Conservation (phyloP, 108 stramenopile species). For the Cyclotella sp. region DNA sequence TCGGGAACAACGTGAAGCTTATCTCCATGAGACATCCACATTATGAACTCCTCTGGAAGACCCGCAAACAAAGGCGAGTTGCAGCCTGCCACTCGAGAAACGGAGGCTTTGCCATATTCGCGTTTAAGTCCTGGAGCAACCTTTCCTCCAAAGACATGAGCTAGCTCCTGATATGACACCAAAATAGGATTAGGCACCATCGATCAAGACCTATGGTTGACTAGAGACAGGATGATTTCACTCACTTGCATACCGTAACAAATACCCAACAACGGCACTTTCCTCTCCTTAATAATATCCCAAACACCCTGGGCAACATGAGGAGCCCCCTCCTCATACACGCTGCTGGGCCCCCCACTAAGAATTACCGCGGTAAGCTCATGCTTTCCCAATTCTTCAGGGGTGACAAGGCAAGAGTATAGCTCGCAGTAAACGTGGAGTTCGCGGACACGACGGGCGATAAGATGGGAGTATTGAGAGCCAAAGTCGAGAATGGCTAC, state of each 20-base stretch:
- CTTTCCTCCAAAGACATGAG: constrained; percentile 89
- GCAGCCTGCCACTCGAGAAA: constrained; percentile 72
- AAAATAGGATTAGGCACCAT: neutral
- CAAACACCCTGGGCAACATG: constrained; percentile 95
- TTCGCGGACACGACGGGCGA: constrained; percentile 98
- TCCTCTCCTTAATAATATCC: constrained; percentile 85
- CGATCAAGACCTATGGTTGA: neutral
- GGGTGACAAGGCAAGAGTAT: constrained; percentile 92
- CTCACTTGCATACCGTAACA: constrained; percentile 96
- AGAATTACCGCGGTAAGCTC: constrained; percentile 93
- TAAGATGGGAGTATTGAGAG: constrained; percentile 98
- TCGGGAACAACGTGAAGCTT: constrained; percentile 88
- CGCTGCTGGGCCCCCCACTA: constrained; percentile 92
- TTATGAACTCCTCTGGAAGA: constrained; percentile 81
- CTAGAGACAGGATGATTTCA: neutral
- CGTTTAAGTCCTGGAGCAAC: constrained; percentile 91
- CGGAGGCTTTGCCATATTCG: constrained; percentile 96
- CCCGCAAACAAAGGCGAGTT: constrained; percentile 77
- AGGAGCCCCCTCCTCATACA: constrained; percentile 95
- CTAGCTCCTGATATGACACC: constrained; percentile 59
- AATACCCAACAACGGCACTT: constrained; percentile 95
- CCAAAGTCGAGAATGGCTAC: constrained; percentile 99
- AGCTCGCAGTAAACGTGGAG: constrained; percentile 97
- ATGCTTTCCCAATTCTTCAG: constrained; percentile 78
- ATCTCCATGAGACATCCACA: constrained; percentile 99